Evolutionary conservation across 345 rosid species (phyloP), one percentile per base, ranked within the genome.

Genomic region (Heritiera littoralis): DNA sequence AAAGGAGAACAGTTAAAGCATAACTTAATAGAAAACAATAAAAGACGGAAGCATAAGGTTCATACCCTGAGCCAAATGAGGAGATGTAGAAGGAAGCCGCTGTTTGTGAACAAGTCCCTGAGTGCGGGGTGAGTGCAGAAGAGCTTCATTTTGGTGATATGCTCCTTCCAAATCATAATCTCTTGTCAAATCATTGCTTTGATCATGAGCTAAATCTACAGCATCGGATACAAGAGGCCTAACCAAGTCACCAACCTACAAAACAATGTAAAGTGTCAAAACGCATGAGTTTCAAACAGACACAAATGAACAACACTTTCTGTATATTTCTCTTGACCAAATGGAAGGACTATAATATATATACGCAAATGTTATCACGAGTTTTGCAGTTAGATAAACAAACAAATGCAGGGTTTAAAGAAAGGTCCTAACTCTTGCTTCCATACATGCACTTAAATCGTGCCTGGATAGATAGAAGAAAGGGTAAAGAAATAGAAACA

Each of bases 151-250:
- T 83, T 85, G 93, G 77, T 79, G 81, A 80, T 83, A 89, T 66
- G 92, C 85, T 83, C 93, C 93, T 82, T 93, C 97, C 9, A 88
- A 71, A 81, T 91, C 97, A 86, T 80, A 88, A 67, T 64, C 88
- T 80, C 91, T 90, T 14, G 83, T 58, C 12, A 84, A 80, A 76
- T 89, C 91, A 85, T 85, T 85, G 86, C 82, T 83, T 84, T 90
- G 90, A 18, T 84, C 89, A 61, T 32, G 87, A 73, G 81, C 81
- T 75, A 79, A 18, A 58, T 83, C 85, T 14, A 65, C 92, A 65
- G 80, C 83, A 82, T 89, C 90, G 13, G 91, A 81, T 54, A 93
- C 80, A 80, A 93, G 97, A 38, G 96, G 95, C 76, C 92, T 86
- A 76, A 90, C 92, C 82, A 93, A 83, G 67, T 90, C 97, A 64